Evolutionary conservation across 352 stramenopile species (phyloP), one percentile per base, ranked within the genome.

Genomic region (Phytophthora multivora): DNA sequence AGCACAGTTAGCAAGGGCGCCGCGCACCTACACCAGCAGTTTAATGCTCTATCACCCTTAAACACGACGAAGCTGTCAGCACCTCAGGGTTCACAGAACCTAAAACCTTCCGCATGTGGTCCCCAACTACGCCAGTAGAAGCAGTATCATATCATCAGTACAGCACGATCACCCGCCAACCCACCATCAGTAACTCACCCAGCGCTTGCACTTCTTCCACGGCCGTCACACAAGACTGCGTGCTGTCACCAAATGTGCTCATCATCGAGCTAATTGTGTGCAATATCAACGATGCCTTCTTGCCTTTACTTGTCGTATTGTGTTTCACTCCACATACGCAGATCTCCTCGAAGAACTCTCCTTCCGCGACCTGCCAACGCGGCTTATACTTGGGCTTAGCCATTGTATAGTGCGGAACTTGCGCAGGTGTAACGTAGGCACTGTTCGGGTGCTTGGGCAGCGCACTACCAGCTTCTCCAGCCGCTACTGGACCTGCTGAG

Each of bases 261-360:
- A 95, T 91, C 83, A 95, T 95, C 8, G 80, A 71, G 21, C 77
- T 81, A 48, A 95, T 86, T 5, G 83, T 90, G 35, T 75, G 69
- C 47, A 88, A 40, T 15, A 92, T 61, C 47, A 81, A 48, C 15
- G 75, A 70, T 45, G 67, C 71, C 40, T 75, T 73, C 38, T 73
- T 84, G 28, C 40, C 42, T 3, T 75, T 80, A 21, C 76, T 71
- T 21, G 23, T 51, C 5, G 55, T 53, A 11, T 79, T 63, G 62
- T 93, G 86, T 23, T 72, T 82, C 21, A 68, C 52, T 1, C 83
- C 81, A 49, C 86, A 95, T 0, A 61, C 72, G 53, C 86, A 93
- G 9, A 62, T 38, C 11, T 80, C 47, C 13, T 86, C 79, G 61
- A 83, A 89, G 33, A 93, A 93, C 58, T 93, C 84, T 18, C 71